phyloP scores from a whole-genome alignment of 352 stramenopile species.

The Blastocystis sp. region DNA sequence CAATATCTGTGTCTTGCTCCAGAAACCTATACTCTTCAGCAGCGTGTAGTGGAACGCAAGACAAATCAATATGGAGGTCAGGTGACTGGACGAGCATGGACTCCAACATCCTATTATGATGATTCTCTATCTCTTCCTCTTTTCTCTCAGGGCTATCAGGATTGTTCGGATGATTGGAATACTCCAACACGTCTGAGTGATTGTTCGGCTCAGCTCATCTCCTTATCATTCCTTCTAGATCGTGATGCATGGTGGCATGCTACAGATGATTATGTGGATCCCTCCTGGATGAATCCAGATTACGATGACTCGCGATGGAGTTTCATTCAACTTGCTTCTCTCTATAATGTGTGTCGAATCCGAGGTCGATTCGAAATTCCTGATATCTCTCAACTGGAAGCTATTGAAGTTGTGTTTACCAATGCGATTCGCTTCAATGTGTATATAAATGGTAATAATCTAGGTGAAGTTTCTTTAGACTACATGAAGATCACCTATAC shows the following conservation, averaged over 20 bases:
- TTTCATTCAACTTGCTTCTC: not conserved
- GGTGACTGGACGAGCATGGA: not conserved
- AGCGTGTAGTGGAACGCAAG: not conserved
- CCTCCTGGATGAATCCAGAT: not conserved
- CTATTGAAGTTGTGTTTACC: not conserved
- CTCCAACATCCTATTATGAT: not conserved
- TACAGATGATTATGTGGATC: not conserved
- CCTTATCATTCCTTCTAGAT: not conserved
- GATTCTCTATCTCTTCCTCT: not conserved
- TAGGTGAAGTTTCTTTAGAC: not conserved
- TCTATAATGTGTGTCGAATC: not conserved
- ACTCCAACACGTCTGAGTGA: not conserved
- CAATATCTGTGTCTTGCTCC: not conserved
- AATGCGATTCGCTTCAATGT: not conserved
- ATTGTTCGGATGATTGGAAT: not conserved
- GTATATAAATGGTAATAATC: not conserved
- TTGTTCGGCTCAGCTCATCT: not conserved
- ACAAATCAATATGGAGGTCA: not conserved
- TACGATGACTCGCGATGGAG: not conserved
- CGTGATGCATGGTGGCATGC: not conserved
- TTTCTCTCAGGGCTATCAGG: not conserved
- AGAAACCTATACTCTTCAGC: not conserved
- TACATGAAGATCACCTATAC: not conserved
- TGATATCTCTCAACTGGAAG: not conserved
- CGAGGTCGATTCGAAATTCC: not conserved